These are phyloP conservation scores for Suhomyces wounanorum DNA, from an alignment of 1,139 yeast genomes.

Conservation along the genomic window DNA sequence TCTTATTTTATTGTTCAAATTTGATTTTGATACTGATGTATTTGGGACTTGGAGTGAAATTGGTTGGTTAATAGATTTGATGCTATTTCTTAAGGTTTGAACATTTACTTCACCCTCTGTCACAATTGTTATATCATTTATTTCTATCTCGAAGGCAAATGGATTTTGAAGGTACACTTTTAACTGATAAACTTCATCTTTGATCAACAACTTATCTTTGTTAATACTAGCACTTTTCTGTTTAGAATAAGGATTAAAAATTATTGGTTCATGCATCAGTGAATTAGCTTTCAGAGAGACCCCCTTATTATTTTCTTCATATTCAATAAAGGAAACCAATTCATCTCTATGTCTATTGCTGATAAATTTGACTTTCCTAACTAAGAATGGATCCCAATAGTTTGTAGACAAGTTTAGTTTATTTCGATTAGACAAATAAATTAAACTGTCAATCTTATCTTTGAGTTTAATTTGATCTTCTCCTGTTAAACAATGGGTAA, in stretches of 20 bases:
- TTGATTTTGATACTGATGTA: neutral
- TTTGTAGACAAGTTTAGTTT: constrained; percentile 25
- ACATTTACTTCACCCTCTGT: constrained; percentile 32
- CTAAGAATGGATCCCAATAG: constrained; percentile 74
- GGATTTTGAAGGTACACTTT: constrained; percentile 73
- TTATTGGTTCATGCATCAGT: constrained; percentile 9
- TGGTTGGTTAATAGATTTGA: constrained; percentile 9
- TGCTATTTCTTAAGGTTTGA: constrained; percentile 28
- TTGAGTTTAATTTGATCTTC: constrained; percentile 40
- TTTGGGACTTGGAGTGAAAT: neutral
- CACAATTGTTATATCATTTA: constrained; percentile 53
- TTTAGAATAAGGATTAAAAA: constrained; percentile 41
- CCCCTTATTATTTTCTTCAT: constrained; percentile 18
- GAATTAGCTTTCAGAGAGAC: constrained; percentile 14
- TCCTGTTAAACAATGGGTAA: constrained; percentile 46
- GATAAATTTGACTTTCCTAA: constrained; percentile 51
- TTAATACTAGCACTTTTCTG: constrained; percentile 17
- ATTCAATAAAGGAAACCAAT: constrained; percentile 38
- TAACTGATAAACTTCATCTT: constrained; percentile 57
- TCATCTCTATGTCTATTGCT: constrained; percentile 26
- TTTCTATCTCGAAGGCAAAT: constrained; percentile 69
- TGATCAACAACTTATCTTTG: constrained; percentile 46
- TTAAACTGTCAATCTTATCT: constrained; percentile 29
- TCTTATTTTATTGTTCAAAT: constrained; percentile 3
- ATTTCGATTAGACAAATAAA: constrained; percentile 21